Percentiles rank a stretch among this genome's conserved stretches.
Conservation (phyloP, 305 asterid species). For the Fraxinus velutina region DNA sequence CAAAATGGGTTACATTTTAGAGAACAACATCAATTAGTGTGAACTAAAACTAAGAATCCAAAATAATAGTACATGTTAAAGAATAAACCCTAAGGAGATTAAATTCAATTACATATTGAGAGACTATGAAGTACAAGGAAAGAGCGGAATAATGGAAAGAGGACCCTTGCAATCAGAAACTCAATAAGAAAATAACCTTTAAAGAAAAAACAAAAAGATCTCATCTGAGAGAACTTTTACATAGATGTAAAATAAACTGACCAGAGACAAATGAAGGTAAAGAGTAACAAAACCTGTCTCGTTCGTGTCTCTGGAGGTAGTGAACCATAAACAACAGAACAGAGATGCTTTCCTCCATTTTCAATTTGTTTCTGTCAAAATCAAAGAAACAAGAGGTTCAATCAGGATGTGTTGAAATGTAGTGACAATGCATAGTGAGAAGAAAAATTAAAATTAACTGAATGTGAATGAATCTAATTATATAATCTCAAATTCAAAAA, state of each 20-base stretch:
- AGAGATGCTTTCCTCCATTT: slow-evolving; percentile 61
- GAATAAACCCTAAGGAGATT: not conserved
- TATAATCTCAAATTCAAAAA: not conserved
- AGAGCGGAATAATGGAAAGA: not conserved
- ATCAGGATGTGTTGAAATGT: slow-evolving; percentile 1
- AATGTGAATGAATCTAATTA: not conserved
- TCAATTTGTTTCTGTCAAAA: slow-evolving; percentile 69
- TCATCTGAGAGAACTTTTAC: not conserved
- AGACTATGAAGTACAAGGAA: not conserved
- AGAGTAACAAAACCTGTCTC: slow-evolving; percentile 62
- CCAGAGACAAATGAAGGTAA: slow-evolving; percentile 27
- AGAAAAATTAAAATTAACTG: not conserved
- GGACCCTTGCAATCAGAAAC: slow-evolving; percentile 2
- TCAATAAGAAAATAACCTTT: not conserved
- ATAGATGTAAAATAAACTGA: slow-evolving; percentile 4
- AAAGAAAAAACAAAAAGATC: not conserved
- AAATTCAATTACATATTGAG: not conserved
- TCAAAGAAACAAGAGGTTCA: slow-evolving; percentile 15
- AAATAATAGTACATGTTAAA: slow-evolving; percentile 14
- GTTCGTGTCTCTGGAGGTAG: slow-evolving; percentile 94
- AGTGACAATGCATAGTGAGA: not conserved
- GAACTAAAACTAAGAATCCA: slow-evolving; percentile 6
- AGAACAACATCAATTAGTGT: not conserved
- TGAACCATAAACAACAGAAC: slow-evolving; percentile 97
- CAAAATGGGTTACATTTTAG: slow-evolving; percentile 8